A percentile compares a stretch with the other conserved stretches of the same genome.
Conservation (phyloP, 352 stramenopile species). For the Phytophthora macrochlamydospora region DNA sequence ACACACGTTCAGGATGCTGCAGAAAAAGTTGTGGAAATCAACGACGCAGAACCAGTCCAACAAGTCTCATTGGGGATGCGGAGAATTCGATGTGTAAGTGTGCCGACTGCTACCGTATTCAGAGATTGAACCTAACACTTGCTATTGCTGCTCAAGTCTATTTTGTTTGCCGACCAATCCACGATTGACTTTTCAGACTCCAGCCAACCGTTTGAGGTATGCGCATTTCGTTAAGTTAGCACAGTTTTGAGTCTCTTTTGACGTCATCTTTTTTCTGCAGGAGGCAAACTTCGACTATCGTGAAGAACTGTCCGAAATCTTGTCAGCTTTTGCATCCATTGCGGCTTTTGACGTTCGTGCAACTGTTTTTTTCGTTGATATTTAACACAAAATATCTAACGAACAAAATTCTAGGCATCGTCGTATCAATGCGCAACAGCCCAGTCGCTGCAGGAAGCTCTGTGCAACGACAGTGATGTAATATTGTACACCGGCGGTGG, state of each 20-base stretch:
- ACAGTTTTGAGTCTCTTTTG: conserved; percentile 1
- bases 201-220: conserved; percentile 33
- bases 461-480: conserved; percentile 37
- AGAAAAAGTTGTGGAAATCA: conserved; percentile 16
- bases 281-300: conserved; percentile 40
- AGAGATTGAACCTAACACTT: neutral
- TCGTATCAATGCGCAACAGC: conserved; percentile 40
- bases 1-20: neutral
- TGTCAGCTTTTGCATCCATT: conserved; percentile 47
- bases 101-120: too few species aligned
- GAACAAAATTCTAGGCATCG: conserved; percentile 24
- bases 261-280: conserved; percentile 11
- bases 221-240: neutral
- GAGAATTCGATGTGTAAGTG: conserved; percentile 32
- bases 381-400: neutral
- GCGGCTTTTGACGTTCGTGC: conserved; percentile 44
- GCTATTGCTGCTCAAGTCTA: conserved; percentile 18
- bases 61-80: conserved; percentile 11
- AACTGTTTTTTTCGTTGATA: neutral
- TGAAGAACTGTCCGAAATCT: conserved; percentile 58
- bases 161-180: conserved; percentile 35
- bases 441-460: conserved; percentile 33
- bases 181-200: conserved; percentile 30
- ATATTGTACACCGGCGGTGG: conserved; percentile 53
- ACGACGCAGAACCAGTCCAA: conserved; percentile 14